A percentile compares a stretch with the other conserved stretches of the same genome.
Evolutionary conservation across 129 eudicot genomes (phyloP).

Genomic region (Glebionis coronaria): DNA sequence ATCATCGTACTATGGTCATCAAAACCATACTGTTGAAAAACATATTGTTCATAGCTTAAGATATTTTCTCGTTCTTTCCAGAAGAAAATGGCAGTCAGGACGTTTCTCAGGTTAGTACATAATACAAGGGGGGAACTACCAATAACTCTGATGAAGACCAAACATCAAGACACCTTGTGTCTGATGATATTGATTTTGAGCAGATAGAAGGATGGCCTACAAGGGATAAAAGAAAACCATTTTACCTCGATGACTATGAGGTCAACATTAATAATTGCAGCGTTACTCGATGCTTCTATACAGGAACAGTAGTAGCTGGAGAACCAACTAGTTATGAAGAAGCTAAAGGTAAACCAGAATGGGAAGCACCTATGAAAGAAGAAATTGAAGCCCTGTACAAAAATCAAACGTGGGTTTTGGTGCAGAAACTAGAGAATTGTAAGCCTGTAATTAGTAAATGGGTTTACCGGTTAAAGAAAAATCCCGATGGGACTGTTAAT

Average conservation of each 20-base stretch:
- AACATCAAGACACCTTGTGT: too few species aligned
- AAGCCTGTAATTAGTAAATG: neutral
- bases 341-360: neutral
- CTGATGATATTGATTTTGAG: too few species aligned
- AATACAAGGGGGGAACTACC: too few species aligned
- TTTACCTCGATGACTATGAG: neutral
- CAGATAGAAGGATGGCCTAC: neutral
- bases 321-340: constrained; percentile 17
- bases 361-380: constrained; percentile 1
- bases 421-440: neutral
- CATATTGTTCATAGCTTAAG: neutral
- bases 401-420: constrained; percentile 11
- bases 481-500: neutral
- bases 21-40: neutral
- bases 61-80: neutral
- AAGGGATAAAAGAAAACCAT: neutral
- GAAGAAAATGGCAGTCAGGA: neutral
- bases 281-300: neutral
- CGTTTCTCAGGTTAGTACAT: too few species aligned
- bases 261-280: constrained; percentile 5
- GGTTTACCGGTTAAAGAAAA: neutral
- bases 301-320: neutral
- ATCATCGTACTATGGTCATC: neutral
- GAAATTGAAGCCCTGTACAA: constrained; percentile 7
- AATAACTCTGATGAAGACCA: too few species aligned